Base-by-base conservation (phyloP, 148 eudicot genomes). In the Fallopia convolvulus region DNA sequence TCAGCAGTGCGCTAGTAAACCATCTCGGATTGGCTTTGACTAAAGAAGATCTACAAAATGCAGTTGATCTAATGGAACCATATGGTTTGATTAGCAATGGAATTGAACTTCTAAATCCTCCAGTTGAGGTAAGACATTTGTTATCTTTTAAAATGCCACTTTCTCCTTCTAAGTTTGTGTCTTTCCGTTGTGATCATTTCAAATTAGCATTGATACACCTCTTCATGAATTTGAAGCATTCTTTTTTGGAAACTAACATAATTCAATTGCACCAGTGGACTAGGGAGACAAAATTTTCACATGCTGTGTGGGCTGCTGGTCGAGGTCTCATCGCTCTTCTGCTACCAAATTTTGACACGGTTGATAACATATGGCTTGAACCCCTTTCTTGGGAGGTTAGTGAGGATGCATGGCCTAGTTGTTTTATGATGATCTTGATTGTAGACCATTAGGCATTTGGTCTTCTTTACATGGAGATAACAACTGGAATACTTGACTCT, bases 271-370 rank as follows among this genome's bases (percentile, higher is more conserved):
- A 80, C 72, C 78, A 94, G 98, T 92, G 95, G 98, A 90, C 90
- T 10, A 89, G 84, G 83, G 97, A 92, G 85, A 87, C 90, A 74
- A 92, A 92, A 83, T 84, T 83, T 80, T 94, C 95, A 20, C 97
- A 94, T 89, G 98, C 98, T 79, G 95, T 92, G 20, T 94, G 98
- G 98, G 97, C 97, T 80, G 90, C 97, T 82, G 98, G 98, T 75
- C 97, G 98, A 83, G 93, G 90, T 80, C 91, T 94, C 58, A 85
- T 89, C 70, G 86, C 95, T 84, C 83, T 83, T 85, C 92, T 94
- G 77, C 83, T 94, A 44, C 98, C 98, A 7, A 94, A 94, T 83
- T 94, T 90, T 84, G 98, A 94, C 77, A 81, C 79, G 65, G 98
- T 92, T 82, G 92, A 94, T 79, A 88, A 88, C 78, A 71, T 94